Evolutionary conservation across 257 asterid species (phyloP), one percentile per base, ranked within the genome.

Genomic region (Solanum pimpinellifolium): DNA sequence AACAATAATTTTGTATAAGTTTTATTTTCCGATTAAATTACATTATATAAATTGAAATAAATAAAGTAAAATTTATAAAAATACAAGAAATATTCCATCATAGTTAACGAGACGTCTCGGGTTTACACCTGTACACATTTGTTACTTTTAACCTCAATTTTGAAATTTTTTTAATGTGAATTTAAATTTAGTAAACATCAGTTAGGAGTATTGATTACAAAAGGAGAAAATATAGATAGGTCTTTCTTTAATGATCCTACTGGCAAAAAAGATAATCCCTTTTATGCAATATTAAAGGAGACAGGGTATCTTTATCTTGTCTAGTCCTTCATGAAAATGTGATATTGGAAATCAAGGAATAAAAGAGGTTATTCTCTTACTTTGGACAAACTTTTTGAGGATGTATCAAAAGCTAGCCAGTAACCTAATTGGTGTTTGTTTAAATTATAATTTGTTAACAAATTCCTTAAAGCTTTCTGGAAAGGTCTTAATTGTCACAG

Each of bases 61-160:
- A 21, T 23, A 7, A n/a, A 11, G 39, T 2, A 78, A 25, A 78
- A 25, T 46, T 42, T 78, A 16, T 16, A 27, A 2, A 21, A 15
- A 49, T 49, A 49, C 9, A 49, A 16, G 0, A 16, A 52, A 9
- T 52, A 52, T 69, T 14, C 7, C 7, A 14, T 29, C 41, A 14
- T 7, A 0, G 11, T 27, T 68, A 68, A 29, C 21, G 1, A 15
- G 5, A 3, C 6, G 0, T 69, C 4, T 69, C 0, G 23, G 6
- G 13, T 69, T 69, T 14, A 29, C 18, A 11, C 6, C 0, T 7
- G 0, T 20, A 66, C 21, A 27, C 39, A 29, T 68, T 2, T 27
- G 75, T 29, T 68, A 13, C 12, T 69, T 69, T 69, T 31, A 69
- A 29, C 41, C 21, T 9, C 3, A 5, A 27, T 27, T 68, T 16